These are phyloP conservation scores for Mortierella claussenii DNA, from an alignment of 192 early-diverging fungal genomes.

Conservation along the genomic window DNA sequence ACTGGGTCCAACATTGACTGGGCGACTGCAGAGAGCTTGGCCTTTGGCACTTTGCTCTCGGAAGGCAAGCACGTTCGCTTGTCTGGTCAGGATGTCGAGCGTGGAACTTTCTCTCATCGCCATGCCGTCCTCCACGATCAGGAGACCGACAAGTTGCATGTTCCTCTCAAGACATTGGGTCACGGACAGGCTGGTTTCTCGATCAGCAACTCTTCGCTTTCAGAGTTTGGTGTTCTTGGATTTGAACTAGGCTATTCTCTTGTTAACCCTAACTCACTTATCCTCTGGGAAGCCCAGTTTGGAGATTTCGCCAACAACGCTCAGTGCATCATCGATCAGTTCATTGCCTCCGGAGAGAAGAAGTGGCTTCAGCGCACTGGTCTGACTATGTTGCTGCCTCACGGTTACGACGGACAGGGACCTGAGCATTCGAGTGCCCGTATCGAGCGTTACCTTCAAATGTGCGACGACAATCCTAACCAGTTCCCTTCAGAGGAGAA, in stretches of 20 bases:
- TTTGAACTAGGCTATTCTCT: constrained; percentile 98
- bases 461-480: constrained; percentile 96
- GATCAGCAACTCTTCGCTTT: constrained; percentile 95
- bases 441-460: constrained; percentile 95
- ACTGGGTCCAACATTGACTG: constrained; percentile 91
- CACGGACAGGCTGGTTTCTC: constrained; percentile 89
- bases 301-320: constrained; percentile 98
- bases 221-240: constrained; percentile 94
- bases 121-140: constrained; percentile 98
- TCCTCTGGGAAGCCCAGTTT: constrained; percentile 99
- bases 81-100: constrained; percentile 97
- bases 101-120: constrained; percentile 99
- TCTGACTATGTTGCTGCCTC: constrained; percentile 92
- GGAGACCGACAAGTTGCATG: constrained; percentile 82
- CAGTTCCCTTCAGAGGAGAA: constrained; percentile 80
- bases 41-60: constrained; percentile 90
- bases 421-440: constrained; percentile 98
- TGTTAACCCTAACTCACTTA: constrained; percentile 92
- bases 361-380: constrained; percentile 99
- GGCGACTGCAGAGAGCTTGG: constrained; percentile 94
- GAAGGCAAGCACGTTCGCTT: constrained; percentile 95
- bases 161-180: constrained; percentile 87
- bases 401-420: constrained; percentile 99
- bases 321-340: constrained; percentile 98
- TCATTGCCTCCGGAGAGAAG: constrained; percentile 94